Conservation (phyloP, 768 basidiomycete genomes). For the Leccinum subtestaceum region DNA sequence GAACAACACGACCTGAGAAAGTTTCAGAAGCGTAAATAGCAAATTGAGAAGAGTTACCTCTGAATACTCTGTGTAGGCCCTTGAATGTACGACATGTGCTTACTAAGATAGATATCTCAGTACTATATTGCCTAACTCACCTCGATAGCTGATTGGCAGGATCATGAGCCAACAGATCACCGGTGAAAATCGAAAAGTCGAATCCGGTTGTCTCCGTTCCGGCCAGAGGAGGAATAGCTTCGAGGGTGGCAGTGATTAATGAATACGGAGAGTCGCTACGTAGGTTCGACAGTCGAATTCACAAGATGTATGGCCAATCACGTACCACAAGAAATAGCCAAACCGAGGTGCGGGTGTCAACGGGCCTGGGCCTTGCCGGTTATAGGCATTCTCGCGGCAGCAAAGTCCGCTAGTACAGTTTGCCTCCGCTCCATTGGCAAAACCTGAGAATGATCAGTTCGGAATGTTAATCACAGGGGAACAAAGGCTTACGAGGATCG, state of each 20-base stretch:
- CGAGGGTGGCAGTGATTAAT: conserved; percentile 55
- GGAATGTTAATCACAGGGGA: neutral
- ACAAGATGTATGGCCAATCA: neutral
- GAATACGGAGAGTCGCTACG: conserved; percentile 62
- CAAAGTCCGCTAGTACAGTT: conserved; percentile 68
- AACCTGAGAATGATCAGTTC: conserved; percentile 43
- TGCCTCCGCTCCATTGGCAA: conserved; percentile 65
- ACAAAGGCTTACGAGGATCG: conserved; percentile 54
- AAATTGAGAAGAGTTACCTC: conserved; percentile 43
- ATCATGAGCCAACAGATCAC: conserved; percentile 75
- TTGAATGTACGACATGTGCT: conserved; percentile 20
- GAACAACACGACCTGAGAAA: conserved; percentile 54
- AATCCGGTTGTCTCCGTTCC: conserved; percentile 61
- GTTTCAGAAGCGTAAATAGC: conserved; percentile 5
- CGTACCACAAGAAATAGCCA: conserved; percentile 60
- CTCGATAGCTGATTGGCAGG: conserved; percentile 59
- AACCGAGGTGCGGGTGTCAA: conserved; percentile 63
- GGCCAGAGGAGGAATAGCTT: conserved; percentile 66
- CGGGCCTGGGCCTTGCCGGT: conserved; percentile 40
- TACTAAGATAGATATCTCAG: neutral
- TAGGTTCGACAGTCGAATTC: neutral
- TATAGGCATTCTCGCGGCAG: conserved; percentile 56
- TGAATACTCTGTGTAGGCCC: conserved; percentile 57
- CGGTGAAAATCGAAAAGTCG: conserved; percentile 65
- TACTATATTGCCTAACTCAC: conserved; percentile 31